Base-by-base conservation (phyloP, 192 early-diverging fungal genomes). In the Lobulomyces angularis region DNA sequence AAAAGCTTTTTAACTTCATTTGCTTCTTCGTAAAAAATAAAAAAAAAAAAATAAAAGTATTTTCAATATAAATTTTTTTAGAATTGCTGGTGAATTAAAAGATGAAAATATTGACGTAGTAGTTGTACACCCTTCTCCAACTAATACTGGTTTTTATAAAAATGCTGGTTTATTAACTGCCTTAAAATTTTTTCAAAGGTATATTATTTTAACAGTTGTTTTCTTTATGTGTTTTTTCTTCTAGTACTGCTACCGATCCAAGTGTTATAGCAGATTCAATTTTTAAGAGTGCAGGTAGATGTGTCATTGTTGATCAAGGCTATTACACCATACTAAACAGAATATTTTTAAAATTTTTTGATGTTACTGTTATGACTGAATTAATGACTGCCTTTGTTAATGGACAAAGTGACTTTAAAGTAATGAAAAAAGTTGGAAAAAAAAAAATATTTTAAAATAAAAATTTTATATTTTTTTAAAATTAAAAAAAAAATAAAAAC, bases 121-220 rank as follows among this genome's bases (percentile, higher is more conserved):
- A 34, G 73, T 71, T 27, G 46, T 75, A 44, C 71, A 76, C 41
- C 71, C 71, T 43, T 55, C 52, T 20, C 68, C 73, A 41, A 65
- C 65, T 44, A 40, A 59, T 27, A 72, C 73, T 42, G 67, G 62
- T 33, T 76, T 76, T 37, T 76, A 71, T 44, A 37, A 57, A 27
- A 71, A 71, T 24, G 64, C 64, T 21, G 61, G 65, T 38, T 14
- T 8, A 38, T 38, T 7, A 17, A 21, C 8, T 8, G 37, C 37
- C 8, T 17, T 38, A 17, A 7, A 8, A 38, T 7, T 23, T 17
- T 8, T 11, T 8, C 17, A 8, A 38, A 7, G 11, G 8, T 8
- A 11, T 17, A 14, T 23, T 17, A 8, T 38, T 38, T 8, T 8
- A 38, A 28, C 25, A 34, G 40, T 28, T 6, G 8, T 53, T 35